Evolutionary conservation across 257 asterid genomes (phyloP).

Genomic region (Cynanchum wilfordii): DNA sequence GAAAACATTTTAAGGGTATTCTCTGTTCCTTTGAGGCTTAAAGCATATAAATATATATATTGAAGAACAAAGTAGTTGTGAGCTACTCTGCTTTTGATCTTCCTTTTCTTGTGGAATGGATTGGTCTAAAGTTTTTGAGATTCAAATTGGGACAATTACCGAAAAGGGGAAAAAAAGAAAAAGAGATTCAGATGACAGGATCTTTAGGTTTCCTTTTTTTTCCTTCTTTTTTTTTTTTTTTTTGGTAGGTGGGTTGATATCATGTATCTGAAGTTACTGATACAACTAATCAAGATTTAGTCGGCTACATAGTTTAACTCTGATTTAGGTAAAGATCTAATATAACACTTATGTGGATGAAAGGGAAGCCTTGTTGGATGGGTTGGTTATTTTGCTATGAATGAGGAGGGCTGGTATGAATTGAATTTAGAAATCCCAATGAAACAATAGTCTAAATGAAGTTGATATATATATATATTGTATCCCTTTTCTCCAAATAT

Average conservation of each 20-base stretch:
- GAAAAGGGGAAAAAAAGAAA: slow-evolving; percentile 13
- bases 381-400: no score
- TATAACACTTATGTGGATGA: no score
- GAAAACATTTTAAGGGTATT: neutral
- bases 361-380: no score
- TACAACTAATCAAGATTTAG: no score
- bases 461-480: no score
- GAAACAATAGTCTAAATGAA: no score
- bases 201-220: neutral
- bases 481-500: no score
- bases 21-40: slow-evolving; percentile 4
- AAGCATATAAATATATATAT: neutral
- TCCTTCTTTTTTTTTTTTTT: neutral
- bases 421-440: no score
- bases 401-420: neutral
- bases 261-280: no score
- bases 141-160: slow-evolving; percentile 22
- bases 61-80: slow-evolving; percentile 11
- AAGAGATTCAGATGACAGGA: slow-evolving; percentile 16
- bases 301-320: no score
- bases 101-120: slow-evolving; percentile 15
- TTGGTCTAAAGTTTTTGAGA: slow-evolving; percentile 27
- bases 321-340: no score
- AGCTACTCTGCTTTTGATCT: slow-evolving; percentile 11
- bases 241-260: neutral